Conservation (phyloP, 2,329 filamentous ascomycete genomes). For the Penicillium rolfsii region DNA sequence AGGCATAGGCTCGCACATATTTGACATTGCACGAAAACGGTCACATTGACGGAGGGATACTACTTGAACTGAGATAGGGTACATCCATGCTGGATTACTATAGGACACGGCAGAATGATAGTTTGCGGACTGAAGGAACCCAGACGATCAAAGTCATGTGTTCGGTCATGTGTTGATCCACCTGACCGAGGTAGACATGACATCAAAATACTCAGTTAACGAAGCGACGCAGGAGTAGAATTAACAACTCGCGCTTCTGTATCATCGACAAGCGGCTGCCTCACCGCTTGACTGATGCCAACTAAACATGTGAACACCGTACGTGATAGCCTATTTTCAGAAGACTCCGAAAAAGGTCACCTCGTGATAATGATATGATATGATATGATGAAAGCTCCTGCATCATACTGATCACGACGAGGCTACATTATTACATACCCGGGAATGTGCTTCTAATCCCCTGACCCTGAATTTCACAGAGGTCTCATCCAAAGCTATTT, state of each 20-base stretch:
- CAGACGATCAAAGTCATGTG: slow-evolving; percentile 21
- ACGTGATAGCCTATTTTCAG: background rate
- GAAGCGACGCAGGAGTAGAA: too few species aligned
- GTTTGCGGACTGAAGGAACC: background rate
- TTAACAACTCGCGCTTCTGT: too few species aligned
- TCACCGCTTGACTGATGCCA: background rate
- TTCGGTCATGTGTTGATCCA: slow-evolving; percentile 12
- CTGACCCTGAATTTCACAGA: background rate
- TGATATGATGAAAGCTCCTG: slow-evolving; percentile 18
- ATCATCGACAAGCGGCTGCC: too few species aligned
- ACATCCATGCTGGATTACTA: background rate
- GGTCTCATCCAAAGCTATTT: background rate
- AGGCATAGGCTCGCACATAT: too few species aligned
- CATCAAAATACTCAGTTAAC: slow-evolving; percentile 6
- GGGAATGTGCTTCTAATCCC: slow-evolving; percentile 5
- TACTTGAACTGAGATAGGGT: background rate
- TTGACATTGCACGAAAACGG: background rate
- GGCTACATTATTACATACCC: slow-evolving; percentile 5
- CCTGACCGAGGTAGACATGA: slow-evolving; percentile 21
- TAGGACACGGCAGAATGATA: background rate
- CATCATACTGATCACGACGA: slow-evolving; percentile 26
- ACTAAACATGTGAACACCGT: background rate
- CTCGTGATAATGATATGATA: slow-evolving; percentile 15
- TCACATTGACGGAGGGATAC: background rate
- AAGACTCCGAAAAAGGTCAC: background rate